Percentiles rank a stretch among this genome's conserved stretches.
These are phyloP conservation scores for Podosphaera fusca DNA, from an alignment of 2,329 filamentous ascomycete genomes.

Conservation along the genomic window DNA sequence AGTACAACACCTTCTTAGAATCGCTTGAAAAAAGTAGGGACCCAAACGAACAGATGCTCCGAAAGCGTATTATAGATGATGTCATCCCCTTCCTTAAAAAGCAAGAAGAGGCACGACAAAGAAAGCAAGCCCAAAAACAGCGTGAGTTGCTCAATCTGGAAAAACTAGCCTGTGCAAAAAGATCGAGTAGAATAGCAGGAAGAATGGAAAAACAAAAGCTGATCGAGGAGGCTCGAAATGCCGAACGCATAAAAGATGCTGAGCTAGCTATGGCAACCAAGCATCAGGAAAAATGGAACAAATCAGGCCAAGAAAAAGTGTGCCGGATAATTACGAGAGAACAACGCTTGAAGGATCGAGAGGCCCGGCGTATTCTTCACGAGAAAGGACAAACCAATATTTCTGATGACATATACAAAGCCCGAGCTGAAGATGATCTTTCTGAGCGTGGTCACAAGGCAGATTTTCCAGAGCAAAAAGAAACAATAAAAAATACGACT, in stretches of 20 bases:
- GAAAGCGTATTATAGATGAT: slow-evolving; percentile 48
- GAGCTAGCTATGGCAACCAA: slow-evolving; percentile 45
- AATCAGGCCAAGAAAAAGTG: slow-evolving; percentile 50
- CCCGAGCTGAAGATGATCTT: slow-evolving; percentile 32
- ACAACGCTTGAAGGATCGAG: slow-evolving; percentile 64
- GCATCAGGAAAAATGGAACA: slow-evolving; percentile 35
- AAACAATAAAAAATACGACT: slow-evolving; percentile 48
- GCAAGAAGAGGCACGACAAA: slow-evolving; percentile 49
- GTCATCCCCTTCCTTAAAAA: slow-evolving; percentile 69
- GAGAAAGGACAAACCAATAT: slow-evolving; percentile 55
- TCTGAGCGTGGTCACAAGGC: slow-evolving; percentile 64
- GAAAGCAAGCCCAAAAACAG: slow-evolving; percentile 42
- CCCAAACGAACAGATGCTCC: slow-evolving; percentile 60
- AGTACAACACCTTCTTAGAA: slow-evolving; percentile 50
- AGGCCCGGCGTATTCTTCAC: slow-evolving; percentile 58
- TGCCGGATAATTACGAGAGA: slow-evolving; percentile 65
- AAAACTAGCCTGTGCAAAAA: slow-evolving; percentile 79
- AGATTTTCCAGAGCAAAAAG: slow-evolving; percentile 59
- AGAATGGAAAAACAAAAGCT: slow-evolving; percentile 59
- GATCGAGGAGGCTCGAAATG: slow-evolving; percentile 47
- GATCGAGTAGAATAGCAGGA: slow-evolving; percentile 69
- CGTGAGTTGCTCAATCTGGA: slow-evolving; percentile 62
- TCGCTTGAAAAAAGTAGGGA: slow-evolving; percentile 56
- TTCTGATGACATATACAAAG: slow-evolving; percentile 48
- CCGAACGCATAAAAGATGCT: slow-evolving; percentile 37